Base-by-base conservation (phyloP, 768 basidiomycete genomes). In the Phaffia australis region DNA sequence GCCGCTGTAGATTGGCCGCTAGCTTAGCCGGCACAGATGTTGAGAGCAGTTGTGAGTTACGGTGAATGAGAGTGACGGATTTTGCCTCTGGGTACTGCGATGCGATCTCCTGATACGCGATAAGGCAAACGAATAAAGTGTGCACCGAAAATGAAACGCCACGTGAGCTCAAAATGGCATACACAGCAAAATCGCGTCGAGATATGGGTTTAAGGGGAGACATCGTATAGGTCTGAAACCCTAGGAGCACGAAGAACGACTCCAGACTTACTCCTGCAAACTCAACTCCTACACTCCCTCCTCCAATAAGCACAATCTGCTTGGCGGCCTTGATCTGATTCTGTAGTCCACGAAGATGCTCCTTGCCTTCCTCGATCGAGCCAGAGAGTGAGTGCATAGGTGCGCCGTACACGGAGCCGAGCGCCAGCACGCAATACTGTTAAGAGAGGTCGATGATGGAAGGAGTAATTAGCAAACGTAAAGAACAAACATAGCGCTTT, bases 331-430 rank as follows among this genome's bases (percentile, higher is more conserved):
- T 32, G 65, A 60, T 56, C 29, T 56, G 46, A n/a, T 42, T 0
- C 29, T 67, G 66, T 16, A 51, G 18, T 0, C 30, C 27, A 35
- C 51, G 35, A 42, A 67, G 54, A 30, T 15, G 47, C 47, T 62
- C 50, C 23, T 60, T 62, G 11, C 30, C 58, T 11, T 47, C 54
- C 2, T 3, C 55, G 35, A 47, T 35, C 15, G 52, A 29, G 9
- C 27, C n/a, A 30, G 55, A 52, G 18, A 48, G 18, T 1, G 59
- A 32, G 0, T 60, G 25, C 60, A 61, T 61, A 1, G 66, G 66
- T 16, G 59, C 61, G 42, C 21, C 46, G 60, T 67, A 67, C 0
- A 60, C 57, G n/a, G 66, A 67, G 42, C 66, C 66, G n/a, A 60
- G 59, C 2, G 66, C 66, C 23, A 67, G 46, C 11, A 67, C 60